Conservation (phyloP, 179 eudicot genomes). For the Beta corolliflora region DNA sequence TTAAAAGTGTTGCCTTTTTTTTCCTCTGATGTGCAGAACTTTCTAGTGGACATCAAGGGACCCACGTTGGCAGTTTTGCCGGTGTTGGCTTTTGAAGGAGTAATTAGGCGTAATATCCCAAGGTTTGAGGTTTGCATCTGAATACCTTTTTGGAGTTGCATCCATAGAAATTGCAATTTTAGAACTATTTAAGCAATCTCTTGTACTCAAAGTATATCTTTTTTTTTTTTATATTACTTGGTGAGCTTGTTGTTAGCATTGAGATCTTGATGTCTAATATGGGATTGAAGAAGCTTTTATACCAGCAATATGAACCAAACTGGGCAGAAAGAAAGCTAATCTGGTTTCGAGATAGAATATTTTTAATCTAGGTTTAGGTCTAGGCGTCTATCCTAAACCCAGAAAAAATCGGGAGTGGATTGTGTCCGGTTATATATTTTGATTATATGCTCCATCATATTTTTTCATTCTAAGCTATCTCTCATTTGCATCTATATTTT, state of each 20-base stretch:
- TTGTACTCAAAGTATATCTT: neutral
- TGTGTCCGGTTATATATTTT: no score
- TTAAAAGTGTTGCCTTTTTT: constrained; percentile 1
- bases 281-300: neutral
- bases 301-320: neutral
- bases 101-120: constrained; percentile 86
- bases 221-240: neutral
- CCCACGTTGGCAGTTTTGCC: constrained; percentile 89
- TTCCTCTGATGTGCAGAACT: constrained; percentile 55
- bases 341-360: no score
- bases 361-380: no score
- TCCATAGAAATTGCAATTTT: neutral
- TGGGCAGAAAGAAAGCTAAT: neutral
- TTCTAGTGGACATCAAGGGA: constrained; percentile 92
- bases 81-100: constrained; percentile 97
- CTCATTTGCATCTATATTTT: no score
- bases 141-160: neutral
- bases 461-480: no score
- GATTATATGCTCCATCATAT: no score
- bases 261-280: neutral
- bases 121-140: constrained; percentile 67
- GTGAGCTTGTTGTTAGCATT: neutral
- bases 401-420: no score
- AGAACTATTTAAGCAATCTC: neutral
- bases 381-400: no score